A percentile compares a stretch with the other conserved stretches of the same genome.
Conservation (phyloP, 768 basidiomycete genomes). For the Amanita pseudoporphyria region DNA sequence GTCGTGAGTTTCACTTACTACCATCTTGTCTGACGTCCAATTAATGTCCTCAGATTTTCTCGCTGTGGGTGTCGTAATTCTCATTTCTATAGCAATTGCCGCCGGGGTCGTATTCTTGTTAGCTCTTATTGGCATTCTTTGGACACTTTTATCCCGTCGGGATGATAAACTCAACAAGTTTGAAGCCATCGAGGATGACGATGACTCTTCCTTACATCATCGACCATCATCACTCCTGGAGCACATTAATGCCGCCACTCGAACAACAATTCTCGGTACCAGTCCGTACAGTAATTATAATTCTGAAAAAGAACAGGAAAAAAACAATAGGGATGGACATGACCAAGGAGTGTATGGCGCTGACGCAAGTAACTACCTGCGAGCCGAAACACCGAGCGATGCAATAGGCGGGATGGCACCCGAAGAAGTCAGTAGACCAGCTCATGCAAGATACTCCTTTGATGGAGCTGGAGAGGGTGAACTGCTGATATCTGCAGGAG, state of each 20-base stretch:
- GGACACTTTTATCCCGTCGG: constrained; percentile 78
- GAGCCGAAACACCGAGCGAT: constrained; percentile 77
- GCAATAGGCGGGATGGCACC: constrained; percentile 51
- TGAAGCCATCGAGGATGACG: constrained; percentile 56
- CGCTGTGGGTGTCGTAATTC: constrained; percentile 86
- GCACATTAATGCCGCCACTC: constrained; percentile 86
- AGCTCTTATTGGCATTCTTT: constrained; percentile 75
- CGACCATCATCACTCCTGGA: constrained; percentile 83
- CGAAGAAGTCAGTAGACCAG: constrained; percentile 65
- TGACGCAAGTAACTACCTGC: constrained; percentile 68
- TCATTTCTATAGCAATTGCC: constrained; percentile 95
- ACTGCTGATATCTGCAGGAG: constrained; percentile 55
- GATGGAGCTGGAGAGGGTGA: constrained; percentile 76
- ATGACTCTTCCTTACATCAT: constrained; percentile 68
- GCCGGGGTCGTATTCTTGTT: constrained; percentile 89
- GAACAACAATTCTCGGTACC: constrained; percentile 68
- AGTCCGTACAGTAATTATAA: constrained; percentile 28
- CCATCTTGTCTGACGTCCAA: constrained; percentile 10
- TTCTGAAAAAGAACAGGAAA: constrained; percentile 50
- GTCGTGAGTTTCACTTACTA: constrained; percentile 29
- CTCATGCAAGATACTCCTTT: constrained; percentile 77
- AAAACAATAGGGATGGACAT: constrained; percentile 22
- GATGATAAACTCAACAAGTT: constrained; percentile 64
- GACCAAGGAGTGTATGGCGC: constrained; percentile 57
- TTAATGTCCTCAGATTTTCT: constrained; percentile 54